Evolutionary conservation across 208 protist genomes (phyloP), one percentile per base, ranked within the genome.

Genomic region (Trichomonas tenax): DNA sequence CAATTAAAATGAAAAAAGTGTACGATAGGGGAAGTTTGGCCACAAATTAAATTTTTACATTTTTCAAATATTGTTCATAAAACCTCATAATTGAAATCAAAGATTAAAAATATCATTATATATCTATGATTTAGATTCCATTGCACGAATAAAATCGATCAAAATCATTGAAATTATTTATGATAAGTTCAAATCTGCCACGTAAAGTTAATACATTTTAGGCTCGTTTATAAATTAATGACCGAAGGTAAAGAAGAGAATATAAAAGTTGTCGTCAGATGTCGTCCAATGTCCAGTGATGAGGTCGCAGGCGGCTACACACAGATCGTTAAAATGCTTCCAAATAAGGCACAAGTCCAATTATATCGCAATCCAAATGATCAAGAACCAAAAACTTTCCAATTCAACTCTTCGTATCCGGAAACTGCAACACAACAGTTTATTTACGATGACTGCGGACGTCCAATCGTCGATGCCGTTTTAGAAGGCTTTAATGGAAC

Each of bases 401-500:
- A 0, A 44, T 89, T 89, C 40, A 89, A 89, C 23, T 89, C 82
- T 31, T 34, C 36, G 14, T 89, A 46, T 48, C 38, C 82, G 41
- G 14, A 45, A 6, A 48, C 45, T 89, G 82, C 21, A 9, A 89
- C 89, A 72, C 89, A 95, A 95, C 41, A 95, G 51, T 51, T 63
- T 15, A 51, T 95, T 26, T 95, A 95, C 51, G 89, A 95, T 81
- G 45, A 63, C 15, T 40, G 31, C 46, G 89, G 46, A 2, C n/a
- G 44, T 40, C 86, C 96, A 72, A 96, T 97, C 34, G 95, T 97
- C n/a, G 95, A 97, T 31, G 63, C 63, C 17, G 96, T 96, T 48
- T 63, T 97, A n/a, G 97, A 97, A 95, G 97, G 97, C 3, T 97
- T 96, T 63, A 96, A 97, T 63, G 97, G 97, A 40, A 97, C 96